Conservation (phyloP, 148 eudicot species). For the Fagopyrum esculentum region DNA sequence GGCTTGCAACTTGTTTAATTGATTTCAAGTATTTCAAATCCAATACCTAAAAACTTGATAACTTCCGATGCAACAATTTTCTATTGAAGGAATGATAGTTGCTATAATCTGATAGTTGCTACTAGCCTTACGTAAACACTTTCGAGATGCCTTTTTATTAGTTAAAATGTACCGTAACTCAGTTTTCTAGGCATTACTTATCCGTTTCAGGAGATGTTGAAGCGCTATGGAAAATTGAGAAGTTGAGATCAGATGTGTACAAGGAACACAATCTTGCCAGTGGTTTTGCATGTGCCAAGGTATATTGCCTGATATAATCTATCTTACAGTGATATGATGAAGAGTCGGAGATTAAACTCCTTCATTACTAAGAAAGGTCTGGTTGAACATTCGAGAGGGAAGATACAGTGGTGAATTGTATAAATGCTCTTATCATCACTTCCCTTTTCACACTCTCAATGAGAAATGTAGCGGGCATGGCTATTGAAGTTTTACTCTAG, state of each 20-base stretch:
- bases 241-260: slow-evolving; percentile 61
- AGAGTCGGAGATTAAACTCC: not conserved
- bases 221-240: slow-evolving; percentile 75
- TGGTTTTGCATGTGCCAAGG: slow-evolving; percentile 90
- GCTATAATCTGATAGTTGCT: not conserved
- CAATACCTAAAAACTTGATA: not conserved
- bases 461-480: not conserved
- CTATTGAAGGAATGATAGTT: not conserved
- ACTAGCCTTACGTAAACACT: not conserved
- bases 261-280: slow-evolving; percentile 56
- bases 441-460: not conserved
- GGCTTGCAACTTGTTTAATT: not conserved
- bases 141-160: not conserved
- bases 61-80: slow-evolving; percentile 1
- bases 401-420: not conserved
- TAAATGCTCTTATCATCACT: not conserved
- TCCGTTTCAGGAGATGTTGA: slow-evolving; percentile 62
- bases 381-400: not conserved
- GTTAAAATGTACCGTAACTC: not conserved
- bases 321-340: not conserved
- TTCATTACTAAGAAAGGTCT: not conserved
- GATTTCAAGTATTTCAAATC: not conserved
- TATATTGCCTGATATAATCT: slow-evolving; percentile 16
- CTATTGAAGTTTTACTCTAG: not conserved
- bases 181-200: not conserved